Evolutionary conservation across 2,329 filamentous ascomycete genomes (phyloP), one percentile per base, ranked within the genome.

Genomic region (Colletotrichum gloeosporioides): DNA sequence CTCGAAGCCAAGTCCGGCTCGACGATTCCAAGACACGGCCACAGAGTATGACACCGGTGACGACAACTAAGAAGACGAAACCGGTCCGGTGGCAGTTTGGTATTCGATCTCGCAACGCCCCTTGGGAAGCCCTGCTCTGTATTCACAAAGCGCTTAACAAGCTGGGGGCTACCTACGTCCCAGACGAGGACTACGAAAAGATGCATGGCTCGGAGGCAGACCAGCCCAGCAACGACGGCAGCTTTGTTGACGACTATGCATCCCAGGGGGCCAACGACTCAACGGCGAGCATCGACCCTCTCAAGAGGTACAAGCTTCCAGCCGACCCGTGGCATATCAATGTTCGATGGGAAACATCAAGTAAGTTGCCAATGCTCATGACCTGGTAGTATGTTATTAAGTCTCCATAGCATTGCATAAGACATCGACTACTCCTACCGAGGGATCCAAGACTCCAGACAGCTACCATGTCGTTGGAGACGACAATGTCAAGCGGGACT

Each of bases 11-110:
- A 71, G 85, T 94, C 31, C 92, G 93, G 69, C 86, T 95, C 4
- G 94, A 96, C 78, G 93, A 91, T 81, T 89, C 85, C 73, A 90
- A 82, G 82, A 91, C 86, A 78, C 88, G 91, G 49, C 92, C 92
- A 5, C 90, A 92, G 73, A 89, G 89, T 25, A 89, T 93, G 87
- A 93, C 92, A 4, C 92, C 91, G 1, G 90, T 93, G 64, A 86
- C 89, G 68, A 65, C 64, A 31, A 84, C 88, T 5, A 95, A 95
- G 87, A 96, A 95, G 84, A 86, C 89, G 7, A 96, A 95, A 82
- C 94, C 94, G 2, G 95, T 96, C 18, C 95, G 96, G 79, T 99
- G 97, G 97, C 97, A 99, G 83, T 99, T 99, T 83, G 97, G 97
- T 73, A 99, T 99, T 77, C 92, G 97, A 49, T 98, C 95, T 62